These are phyloP conservation scores for Trametes sanguinea DNA, from an alignment of 768 basidiomycete genomes.

Conservation along the genomic window DNA sequence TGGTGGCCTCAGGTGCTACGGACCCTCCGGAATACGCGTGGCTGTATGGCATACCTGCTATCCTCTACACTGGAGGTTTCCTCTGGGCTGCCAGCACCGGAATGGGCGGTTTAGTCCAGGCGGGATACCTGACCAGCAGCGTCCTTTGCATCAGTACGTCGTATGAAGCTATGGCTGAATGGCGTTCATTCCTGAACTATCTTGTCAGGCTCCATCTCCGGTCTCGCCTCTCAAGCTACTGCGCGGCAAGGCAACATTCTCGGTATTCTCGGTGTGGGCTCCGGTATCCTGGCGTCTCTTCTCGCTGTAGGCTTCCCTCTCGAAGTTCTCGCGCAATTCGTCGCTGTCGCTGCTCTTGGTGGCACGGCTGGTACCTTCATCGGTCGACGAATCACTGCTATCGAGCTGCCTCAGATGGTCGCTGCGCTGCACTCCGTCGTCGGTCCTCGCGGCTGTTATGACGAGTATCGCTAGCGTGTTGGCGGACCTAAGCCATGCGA, in stretches of 20 bases:
- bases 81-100: conserved; percentile 81
- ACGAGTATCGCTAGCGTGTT: conserved; percentile 85
- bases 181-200: not conserved
- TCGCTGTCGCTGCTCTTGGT: conserved; percentile 73
- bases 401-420: conserved; percentile 85
- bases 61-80: conserved; percentile 83
- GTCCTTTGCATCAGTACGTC: conserved; percentile 77
- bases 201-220: conserved; percentile 68
- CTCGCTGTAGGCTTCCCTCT: conserved; percentile 82
- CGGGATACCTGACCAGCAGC: conserved; percentile 83
- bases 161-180: not conserved
- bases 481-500: conserved; percentile 65
- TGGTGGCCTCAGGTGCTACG: conserved; percentile 53
- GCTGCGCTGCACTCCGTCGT: conserved; percentile 86
- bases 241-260: conserved; percentile 87
- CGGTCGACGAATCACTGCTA: conserved; percentile 82
- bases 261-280: conserved; percentile 83
- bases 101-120: conserved; percentile 84
- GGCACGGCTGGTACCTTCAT: conserved; percentile 69
- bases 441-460: conserved; percentile 84
- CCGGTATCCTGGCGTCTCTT: conserved; percentile 79
- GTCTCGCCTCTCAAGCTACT: conserved; percentile 76
- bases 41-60: conserved; percentile 78
- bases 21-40: conserved; percentile 90
- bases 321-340: conserved; percentile 77